Base-by-base conservation (phyloP, 1,284 basidiomycete species). In the Tilletia setariae region DNA sequence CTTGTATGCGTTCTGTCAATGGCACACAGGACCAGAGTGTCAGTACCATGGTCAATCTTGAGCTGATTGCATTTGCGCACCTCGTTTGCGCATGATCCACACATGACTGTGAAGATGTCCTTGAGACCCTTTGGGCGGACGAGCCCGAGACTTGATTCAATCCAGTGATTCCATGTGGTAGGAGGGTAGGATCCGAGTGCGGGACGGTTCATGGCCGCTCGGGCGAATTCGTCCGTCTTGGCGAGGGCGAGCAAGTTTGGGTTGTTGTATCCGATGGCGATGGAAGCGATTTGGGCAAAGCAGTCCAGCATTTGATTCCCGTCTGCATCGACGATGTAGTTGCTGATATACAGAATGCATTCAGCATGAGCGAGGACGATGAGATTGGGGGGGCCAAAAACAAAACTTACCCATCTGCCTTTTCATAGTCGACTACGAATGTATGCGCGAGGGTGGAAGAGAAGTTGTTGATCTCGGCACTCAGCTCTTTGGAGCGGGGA, bases 141-240 rank as follows among this genome's bases (percentile, higher is more conserved):
- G 2, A 68, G 19, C 70, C 86, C 81, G 42, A 87, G 79, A 25
- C 86, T 85, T 0, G 82, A 82, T 62, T 85, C 79, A 65, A 86
- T 79, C 67, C 80, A 83, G 66, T 84, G 79, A 7, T 81, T 80
- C 85, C 85, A 87, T 61, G 85, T 78, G 15, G 79, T 81, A 2
- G 85, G 84, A 2, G 86, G 86, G 82, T 87, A 87, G 11, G 83
- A 83, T 9, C 86, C 86, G 16, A 87, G 80, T 11, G 86, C 86
- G 2, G 86, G 86, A 68, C 86, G 79, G 76, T 86, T 86, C 77
- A 86, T 83, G 7, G 73, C 74, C 23, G 76, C 83, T 23, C 77
- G 78, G 65, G 81, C 76, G 69, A 85, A 85, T 63, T 84, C 83
- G 65, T 84, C 83, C 73, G 83, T 74, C 65, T 73, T 69, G 49